A percentile compares a stretch with the other conserved stretches of the same genome.
phyloP scores from a whole-genome alignment of 345 rosid species.

The Linum lewisii region DNA sequence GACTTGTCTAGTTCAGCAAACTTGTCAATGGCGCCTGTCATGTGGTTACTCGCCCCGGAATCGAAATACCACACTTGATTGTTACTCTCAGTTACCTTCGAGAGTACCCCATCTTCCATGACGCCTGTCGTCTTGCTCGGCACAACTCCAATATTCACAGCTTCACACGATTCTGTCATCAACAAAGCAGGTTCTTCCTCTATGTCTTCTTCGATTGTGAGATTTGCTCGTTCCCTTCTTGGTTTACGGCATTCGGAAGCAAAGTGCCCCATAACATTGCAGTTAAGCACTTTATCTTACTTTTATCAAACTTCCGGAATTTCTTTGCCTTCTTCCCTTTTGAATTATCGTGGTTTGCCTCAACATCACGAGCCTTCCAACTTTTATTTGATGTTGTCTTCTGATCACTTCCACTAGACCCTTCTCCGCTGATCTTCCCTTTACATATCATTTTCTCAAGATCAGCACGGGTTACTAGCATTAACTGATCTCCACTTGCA shows the following conservation, averaged over 20 bases:
- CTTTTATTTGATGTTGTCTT: no score
- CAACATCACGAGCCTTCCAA: no score
- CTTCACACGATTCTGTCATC: neutral
- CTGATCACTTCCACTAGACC: no score
- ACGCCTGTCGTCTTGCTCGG: no score
- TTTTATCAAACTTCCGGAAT: no score
- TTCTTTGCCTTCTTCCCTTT: no score
- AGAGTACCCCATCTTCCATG: neutral
- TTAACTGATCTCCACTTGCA: no score
- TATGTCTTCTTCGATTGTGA: neutral
- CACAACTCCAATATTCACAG: neutral
- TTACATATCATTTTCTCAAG: no score
- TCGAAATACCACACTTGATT: neutral
- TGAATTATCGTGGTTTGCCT: no score
- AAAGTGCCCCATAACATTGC: neutral
- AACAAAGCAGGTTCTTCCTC: neutral
- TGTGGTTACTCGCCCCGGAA: neutral
- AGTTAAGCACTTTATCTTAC: neutral
- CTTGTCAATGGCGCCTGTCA: neutral
- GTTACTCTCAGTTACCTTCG: neutral
- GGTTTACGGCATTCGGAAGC: neutral
- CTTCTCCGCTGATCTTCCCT: no score
- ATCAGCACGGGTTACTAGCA: no score
- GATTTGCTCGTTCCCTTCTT: neutral
- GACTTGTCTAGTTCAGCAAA: neutral